A percentile compares a stretch with the other conserved stretches of the same genome.
Conservation (phyloP, 1,139 yeast species). For the Yamadazyma membranifaciens region DNA sequence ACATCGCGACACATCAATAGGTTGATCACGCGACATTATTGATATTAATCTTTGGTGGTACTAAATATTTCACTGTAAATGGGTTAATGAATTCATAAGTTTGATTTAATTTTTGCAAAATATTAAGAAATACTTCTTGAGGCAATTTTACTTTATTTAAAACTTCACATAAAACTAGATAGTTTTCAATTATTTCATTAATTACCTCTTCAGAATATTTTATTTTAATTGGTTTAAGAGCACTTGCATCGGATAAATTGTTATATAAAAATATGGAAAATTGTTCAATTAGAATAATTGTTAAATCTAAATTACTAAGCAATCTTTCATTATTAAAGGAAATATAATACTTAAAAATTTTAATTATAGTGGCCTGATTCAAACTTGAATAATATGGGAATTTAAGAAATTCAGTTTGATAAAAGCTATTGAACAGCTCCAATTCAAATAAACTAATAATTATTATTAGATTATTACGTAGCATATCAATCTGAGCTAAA, state of each 20-base stretch:
- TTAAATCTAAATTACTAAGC: slow-evolving; percentile 7
- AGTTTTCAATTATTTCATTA: slow-evolving; percentile 13
- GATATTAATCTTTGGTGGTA: slow-evolving; percentile 1
- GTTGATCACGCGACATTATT: slow-evolving; percentile 1
- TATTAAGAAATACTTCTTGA: neutral
- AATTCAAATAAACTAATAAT: slow-evolving; percentile 4
- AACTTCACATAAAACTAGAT: slow-evolving; percentile 11
- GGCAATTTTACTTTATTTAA: slow-evolving; percentile 1
- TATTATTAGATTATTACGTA: slow-evolving; percentile 4
- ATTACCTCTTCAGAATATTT: slow-evolving; percentile 1
- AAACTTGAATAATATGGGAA: neutral
- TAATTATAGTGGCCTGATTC: slow-evolving; percentile 4
- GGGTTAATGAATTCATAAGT: slow-evolving; percentile 4
- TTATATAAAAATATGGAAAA: slow-evolving; percentile 1
- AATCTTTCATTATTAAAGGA: slow-evolving; percentile 16
- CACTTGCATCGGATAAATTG: neutral
- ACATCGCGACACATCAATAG: slow-evolving; percentile 1
- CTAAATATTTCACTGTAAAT: slow-evolving; percentile 1
- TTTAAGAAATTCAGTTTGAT: neutral
- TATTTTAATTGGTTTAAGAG: neutral
- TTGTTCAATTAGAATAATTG: neutral
- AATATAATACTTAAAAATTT: slow-evolving; percentile 14
- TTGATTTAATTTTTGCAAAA: neutral
- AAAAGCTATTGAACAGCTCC: slow-evolving; percentile 6
- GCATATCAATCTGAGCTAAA: neutral